phyloP scores from a whole-genome alignment of 2,329 filamentous ascomycete species.

The Trichoderma sp. region DNA sequence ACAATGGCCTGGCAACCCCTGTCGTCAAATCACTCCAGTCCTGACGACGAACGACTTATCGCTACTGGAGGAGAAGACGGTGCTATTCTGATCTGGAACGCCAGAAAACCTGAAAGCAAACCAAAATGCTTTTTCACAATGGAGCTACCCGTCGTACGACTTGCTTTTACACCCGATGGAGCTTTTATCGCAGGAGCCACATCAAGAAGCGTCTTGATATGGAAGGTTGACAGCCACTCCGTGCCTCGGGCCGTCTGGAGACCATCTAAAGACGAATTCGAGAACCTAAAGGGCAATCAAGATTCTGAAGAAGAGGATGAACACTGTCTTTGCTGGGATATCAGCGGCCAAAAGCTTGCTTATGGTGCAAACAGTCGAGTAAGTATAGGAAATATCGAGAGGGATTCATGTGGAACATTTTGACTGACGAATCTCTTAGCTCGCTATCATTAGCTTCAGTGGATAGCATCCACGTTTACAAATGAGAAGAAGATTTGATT shows the following conservation, averaged over 20 bases:
- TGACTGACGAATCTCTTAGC: conserved; percentile 35
- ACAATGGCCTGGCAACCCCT: conserved; percentile 63
- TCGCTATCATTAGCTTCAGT: conserved; percentile 55
- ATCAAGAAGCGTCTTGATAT: conserved; percentile 60
- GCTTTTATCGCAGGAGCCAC: conserved; percentile 65
- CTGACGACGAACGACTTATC: conserved; percentile 57
- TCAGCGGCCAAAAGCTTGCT: conserved; percentile 61
- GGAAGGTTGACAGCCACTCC: conserved; percentile 62
- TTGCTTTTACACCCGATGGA: conserved; percentile 65
- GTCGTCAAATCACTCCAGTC: conserved; percentile 37
- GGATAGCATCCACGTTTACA: conserved; percentile 33
- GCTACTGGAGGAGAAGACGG: conserved; percentile 65
- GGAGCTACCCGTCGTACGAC: conserved; percentile 57
- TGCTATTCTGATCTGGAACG: conserved; percentile 65
- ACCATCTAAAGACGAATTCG: conserved; percentile 48
- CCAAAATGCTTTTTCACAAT: conserved; percentile 63
- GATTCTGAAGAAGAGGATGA: conserved; percentile 58
- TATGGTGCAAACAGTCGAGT: conserved; percentile 65
- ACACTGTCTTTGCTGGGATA: conserved; percentile 64
- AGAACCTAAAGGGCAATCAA: background rate
- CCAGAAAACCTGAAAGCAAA: conserved; percentile 55
- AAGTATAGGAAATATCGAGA: conserved; percentile 36
- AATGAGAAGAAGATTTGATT: background rate
- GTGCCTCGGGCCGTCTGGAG: conserved; percentile 64
- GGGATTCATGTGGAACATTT: background rate